Conservation (phyloP, 2,329 filamentous ascomycete species). For the Arthroderma sp. region DNA sequence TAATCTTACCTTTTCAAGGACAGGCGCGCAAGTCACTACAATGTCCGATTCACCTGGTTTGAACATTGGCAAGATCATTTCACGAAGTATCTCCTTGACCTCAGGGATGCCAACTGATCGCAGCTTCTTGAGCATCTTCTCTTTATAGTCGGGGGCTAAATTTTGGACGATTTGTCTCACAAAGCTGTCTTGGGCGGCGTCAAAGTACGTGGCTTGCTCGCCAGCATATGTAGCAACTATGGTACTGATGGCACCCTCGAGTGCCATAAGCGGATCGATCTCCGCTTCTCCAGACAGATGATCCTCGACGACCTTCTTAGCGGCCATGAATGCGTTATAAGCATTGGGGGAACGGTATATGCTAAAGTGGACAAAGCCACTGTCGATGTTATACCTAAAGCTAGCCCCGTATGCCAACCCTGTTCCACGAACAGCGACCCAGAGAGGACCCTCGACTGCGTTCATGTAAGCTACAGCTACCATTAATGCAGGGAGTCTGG, state of each 20-base stretch:
- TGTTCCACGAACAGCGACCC: slow-evolving; percentile 83
- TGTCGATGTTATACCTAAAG: slow-evolving; percentile 65
- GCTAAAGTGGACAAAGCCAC: slow-evolving; percentile 67
- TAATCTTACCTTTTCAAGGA: slow-evolving; percentile 63
- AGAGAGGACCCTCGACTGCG: slow-evolving; percentile 83
- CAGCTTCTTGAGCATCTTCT: slow-evolving; percentile 62
- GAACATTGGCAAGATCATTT: slow-evolving; percentile 69
- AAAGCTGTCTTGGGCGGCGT: slow-evolving; percentile 73
- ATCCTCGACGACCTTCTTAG: slow-evolving; percentile 58
- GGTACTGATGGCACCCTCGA: slow-evolving; percentile 80
- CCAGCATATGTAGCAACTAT: slow-evolving; percentile 80
- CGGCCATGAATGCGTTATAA: slow-evolving; percentile 70
- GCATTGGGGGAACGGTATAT: slow-evolving; percentile 86
- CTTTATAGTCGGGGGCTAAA: slow-evolving; percentile 63
- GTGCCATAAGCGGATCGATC: slow-evolving; percentile 60
- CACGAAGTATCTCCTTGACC: slow-evolving; percentile 58
- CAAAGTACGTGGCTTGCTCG: slow-evolving; percentile 72
- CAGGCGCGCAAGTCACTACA: slow-evolving; percentile 73
- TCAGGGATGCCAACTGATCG: slow-evolving; percentile 62
- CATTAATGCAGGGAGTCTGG: slow-evolving; percentile 66
- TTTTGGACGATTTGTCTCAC: slow-evolving; percentile 65
- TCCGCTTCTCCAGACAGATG: slow-evolving; percentile 57
- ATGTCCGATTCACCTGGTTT: slow-evolving; percentile 67
- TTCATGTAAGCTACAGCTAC: slow-evolving; percentile 87
- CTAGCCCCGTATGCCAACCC: slow-evolving; percentile 82